Evolutionary conservation across 78 protist species (phyloP).

Genomic region (Dictyostelium purpureum): DNA sequence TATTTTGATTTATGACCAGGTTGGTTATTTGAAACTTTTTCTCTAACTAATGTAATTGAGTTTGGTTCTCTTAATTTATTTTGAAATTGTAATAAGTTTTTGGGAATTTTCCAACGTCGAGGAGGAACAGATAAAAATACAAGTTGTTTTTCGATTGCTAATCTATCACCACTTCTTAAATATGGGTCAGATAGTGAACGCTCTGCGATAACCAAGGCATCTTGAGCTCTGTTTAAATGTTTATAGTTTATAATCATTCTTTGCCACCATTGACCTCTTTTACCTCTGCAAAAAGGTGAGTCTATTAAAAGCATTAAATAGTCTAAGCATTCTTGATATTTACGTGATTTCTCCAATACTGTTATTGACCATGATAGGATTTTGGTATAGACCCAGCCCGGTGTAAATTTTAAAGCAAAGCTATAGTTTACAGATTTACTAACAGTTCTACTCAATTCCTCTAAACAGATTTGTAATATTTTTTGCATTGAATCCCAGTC

Average conservation of each 20-base stretch:
- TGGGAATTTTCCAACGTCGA: not conserved
- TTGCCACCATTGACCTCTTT: constrained; percentile 54
- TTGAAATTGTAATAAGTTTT: constrained; percentile 4
- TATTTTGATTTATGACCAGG: constrained; percentile 23
- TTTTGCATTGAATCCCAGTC: not conserved
- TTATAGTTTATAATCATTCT: constrained; percentile 24
- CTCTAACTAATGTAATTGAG: not conserved
- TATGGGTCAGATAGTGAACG: constrained; percentile 1
- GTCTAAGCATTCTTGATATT: constrained; percentile 7
- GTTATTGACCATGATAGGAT: not conserved
- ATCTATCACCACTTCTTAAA: constrained; percentile 45
- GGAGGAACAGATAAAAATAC: constrained; percentile 6
- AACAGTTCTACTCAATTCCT: not conserved
- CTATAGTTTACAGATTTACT: not conserved
- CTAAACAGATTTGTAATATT: not conserved
- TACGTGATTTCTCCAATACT: not conserved
- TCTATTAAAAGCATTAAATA: constrained; percentile 16
- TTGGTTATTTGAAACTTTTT: constrained; percentile 19
- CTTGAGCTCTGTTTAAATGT: constrained; percentile 15
- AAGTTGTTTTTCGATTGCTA: constrained; percentile 47
- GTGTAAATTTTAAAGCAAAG: constrained; percentile 48
- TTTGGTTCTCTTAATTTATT: not conserved
- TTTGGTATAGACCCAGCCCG: constrained; percentile 56
- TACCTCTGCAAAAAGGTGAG: constrained; percentile 37
- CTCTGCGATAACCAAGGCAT: constrained; percentile 31